These are phyloP conservation scores for Heracleum sosnowskyi DNA, from an alignment of 129 eudicot genomes.

Conservation along the genomic window DNA sequence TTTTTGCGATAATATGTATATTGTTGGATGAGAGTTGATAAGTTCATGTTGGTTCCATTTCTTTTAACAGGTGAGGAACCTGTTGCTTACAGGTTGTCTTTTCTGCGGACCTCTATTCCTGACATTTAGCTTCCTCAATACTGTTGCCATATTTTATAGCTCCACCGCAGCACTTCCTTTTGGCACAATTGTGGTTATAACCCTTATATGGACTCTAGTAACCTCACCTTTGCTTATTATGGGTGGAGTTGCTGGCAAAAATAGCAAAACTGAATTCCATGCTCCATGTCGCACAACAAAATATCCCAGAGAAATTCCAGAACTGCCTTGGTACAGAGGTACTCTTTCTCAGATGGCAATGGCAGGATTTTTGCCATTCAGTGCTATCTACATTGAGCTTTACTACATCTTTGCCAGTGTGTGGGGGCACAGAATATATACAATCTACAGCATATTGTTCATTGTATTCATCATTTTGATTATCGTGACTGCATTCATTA, in stretches of 20 bases:
- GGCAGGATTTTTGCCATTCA: slow-evolving; percentile 41
- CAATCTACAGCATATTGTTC: slow-evolving; percentile 17
- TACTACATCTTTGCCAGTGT: slow-evolving; percentile 30
- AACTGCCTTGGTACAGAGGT: slow-evolving; percentile 41
- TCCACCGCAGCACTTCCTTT: slow-evolving; percentile 44
- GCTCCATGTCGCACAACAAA: slow-evolving; percentile 48
- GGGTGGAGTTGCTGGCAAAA: slow-evolving; percentile 48
- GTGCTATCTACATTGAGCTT: slow-evolving; percentile 27
- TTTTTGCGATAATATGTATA: too few species aligned
- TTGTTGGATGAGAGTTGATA: background rate
- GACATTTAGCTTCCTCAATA: slow-evolving; percentile 31
- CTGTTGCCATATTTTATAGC: slow-evolving; percentile 27
- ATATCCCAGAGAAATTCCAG: slow-evolving; percentile 44
- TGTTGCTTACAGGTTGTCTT: slow-evolving; percentile 31
- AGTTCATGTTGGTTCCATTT: background rate
- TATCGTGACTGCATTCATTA: slow-evolving; percentile 20
- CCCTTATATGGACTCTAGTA: slow-evolving; percentile 31
- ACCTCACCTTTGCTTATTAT: slow-evolving; percentile 42
- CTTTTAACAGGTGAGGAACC: slow-evolving; percentile 35
- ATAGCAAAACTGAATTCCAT: slow-evolving; percentile 32
- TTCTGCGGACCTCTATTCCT: slow-evolving; percentile 37
- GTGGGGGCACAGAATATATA: slow-evolving; percentile 31
- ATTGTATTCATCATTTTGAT: slow-evolving; percentile 18
- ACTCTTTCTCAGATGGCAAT: slow-evolving; percentile 34
- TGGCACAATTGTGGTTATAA: slow-evolving; percentile 27